A percentile compares a stretch with the other conserved stretches of the same genome.
Evolutionary conservation across 148 eudicot species (phyloP).

Genomic region (Spergularia bocconei): DNA sequence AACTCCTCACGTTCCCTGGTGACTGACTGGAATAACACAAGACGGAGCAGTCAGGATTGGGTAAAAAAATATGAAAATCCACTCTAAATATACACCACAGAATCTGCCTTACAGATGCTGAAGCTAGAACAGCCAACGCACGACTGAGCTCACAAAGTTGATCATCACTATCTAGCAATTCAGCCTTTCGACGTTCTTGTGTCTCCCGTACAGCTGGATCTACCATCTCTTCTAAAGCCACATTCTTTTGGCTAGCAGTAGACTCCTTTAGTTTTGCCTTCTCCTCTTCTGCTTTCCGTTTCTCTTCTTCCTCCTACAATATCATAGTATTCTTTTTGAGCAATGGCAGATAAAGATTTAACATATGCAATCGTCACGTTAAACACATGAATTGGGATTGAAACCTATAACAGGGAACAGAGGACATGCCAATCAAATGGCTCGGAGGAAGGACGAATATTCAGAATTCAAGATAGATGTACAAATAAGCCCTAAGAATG

Average conservation of each 20-base stretch:
- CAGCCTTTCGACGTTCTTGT: conserved; percentile 36
- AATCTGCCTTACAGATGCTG: conserved; percentile 60
- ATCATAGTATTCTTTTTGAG: not conserved
- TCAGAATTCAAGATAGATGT: too few relatives aligned
- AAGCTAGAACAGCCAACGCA: conserved; percentile 76
- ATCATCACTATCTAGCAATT: conserved; percentile 46
- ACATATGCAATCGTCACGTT: not conserved
- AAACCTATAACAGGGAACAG: not conserved
- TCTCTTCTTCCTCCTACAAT: conserved; percentile 59
- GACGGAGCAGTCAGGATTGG: conserved; percentile 20
- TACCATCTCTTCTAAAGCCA: conserved; percentile 67
- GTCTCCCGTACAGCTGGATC: conserved; percentile 54
- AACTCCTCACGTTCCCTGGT: conserved; percentile 90
- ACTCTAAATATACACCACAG: not conserved
- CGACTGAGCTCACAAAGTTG: conserved; percentile 78
- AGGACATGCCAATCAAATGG: not conserved
- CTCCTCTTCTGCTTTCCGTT: conserved; percentile 54
- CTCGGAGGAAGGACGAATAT: not conserved
- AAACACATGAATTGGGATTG: not conserved
- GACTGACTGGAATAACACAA: conserved; percentile 50
- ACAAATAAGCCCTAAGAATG: not conserved
- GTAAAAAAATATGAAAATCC: not conserved
- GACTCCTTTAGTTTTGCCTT: conserved; percentile 56
- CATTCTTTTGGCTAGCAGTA: conserved; percentile 48
- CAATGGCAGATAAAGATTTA: not conserved